Percentiles rank a stretch among this genome's conserved stretches.
phyloP scores from a whole-genome alignment of 2,329 filamentous ascomycete species.

The Ophiostoma perfectum region DNA sequence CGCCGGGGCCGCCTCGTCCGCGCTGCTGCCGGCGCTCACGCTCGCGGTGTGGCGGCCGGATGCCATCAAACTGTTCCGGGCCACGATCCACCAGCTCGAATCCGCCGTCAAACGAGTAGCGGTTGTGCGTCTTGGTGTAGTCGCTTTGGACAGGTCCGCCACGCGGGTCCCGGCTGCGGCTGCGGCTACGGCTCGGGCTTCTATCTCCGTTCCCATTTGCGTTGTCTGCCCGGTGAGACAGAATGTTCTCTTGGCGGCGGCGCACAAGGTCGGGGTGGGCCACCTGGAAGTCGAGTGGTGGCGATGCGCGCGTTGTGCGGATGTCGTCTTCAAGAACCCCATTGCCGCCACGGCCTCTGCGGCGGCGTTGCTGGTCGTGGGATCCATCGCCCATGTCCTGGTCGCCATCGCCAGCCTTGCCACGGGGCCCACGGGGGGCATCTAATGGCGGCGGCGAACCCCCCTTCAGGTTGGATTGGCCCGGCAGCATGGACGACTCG shows the following conservation, averaged over 20 bases:
- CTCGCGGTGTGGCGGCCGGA: conserved; percentile 54
- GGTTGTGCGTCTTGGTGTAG: conserved; percentile 52
- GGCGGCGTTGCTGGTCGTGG: conserved; percentile 10
- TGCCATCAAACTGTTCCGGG: conserved; percentile 62
- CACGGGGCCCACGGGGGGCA: conserved; percentile 9
- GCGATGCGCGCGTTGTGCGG: conserved; percentile 38
- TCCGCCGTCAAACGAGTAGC: conserved; percentile 67
- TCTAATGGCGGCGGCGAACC: neutral
- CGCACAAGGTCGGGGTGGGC: conserved; percentile 60
- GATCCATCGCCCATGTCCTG: neutral
- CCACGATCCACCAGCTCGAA: conserved; percentile 66
- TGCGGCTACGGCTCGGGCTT: neutral
- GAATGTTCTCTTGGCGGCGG: conserved; percentile 56
- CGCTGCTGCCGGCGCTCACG: conserved; percentile 33
- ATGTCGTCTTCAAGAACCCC: conserved; percentile 18
- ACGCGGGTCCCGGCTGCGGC: conserved; percentile 7
- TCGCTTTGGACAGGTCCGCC: conserved; percentile 26
- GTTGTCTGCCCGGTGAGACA: conserved; percentile 26
- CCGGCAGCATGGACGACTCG: conserved; percentile 9
- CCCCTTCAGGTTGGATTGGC: too few species aligned
- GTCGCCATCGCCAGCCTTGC: neutral
- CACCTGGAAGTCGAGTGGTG: conserved; percentile 46
- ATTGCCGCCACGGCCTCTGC: neutral
- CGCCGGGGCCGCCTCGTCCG: neutral
- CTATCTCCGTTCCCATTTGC: neutral